phyloP scores from a whole-genome alignment of 371 early-diverging fungal species.

The Zopfochytrium polystomum region DNA sequence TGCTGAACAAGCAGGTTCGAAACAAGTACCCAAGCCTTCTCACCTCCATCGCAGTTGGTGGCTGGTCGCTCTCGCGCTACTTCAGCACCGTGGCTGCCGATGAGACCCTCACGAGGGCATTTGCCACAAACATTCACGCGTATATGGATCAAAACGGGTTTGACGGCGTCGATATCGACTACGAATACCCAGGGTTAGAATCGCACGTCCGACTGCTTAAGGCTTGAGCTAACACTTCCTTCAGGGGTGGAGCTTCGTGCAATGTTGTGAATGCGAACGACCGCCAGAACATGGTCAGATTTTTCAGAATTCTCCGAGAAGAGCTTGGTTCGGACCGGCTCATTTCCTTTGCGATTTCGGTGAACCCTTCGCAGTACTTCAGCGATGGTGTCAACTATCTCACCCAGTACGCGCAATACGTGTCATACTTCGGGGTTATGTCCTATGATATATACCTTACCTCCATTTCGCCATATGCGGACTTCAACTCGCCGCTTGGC shows the following conservation, averaged over 20 bases:
- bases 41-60: constrained; percentile 49
- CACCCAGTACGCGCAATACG: constrained; percentile 55
- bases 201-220: constrained; percentile 4
- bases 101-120: constrained; percentile 41
- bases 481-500: constrained; percentile 64
- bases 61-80: constrained; percentile 68
- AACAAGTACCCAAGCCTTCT: constrained; percentile 12
- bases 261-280: constrained; percentile 54
- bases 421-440: constrained; percentile 67
- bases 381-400: constrained; percentile 56
- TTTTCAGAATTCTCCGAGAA: constrained; percentile 61
- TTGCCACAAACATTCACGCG: constrained; percentile 54
- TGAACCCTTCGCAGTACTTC: constrained; percentile 57
- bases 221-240: constrained; percentile 10
- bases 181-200: too few species aligned
- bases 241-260: constrained; percentile 76
- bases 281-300: constrained; percentile 51
- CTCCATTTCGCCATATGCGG: constrained; percentile 60
- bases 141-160: constrained; percentile 38
- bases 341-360: constrained; percentile 68
- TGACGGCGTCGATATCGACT: too few species aligned
- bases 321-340: constrained; percentile 61
- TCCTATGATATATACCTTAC: constrained; percentile 55
- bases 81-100: constrained; percentile 60
- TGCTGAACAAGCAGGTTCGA: constrained; percentile 3